A percentile compares a stretch with the other conserved stretches of the same genome.
Conservation (phyloP, 495 filamentous ascomycete species). For the Tuber brumale region DNA sequence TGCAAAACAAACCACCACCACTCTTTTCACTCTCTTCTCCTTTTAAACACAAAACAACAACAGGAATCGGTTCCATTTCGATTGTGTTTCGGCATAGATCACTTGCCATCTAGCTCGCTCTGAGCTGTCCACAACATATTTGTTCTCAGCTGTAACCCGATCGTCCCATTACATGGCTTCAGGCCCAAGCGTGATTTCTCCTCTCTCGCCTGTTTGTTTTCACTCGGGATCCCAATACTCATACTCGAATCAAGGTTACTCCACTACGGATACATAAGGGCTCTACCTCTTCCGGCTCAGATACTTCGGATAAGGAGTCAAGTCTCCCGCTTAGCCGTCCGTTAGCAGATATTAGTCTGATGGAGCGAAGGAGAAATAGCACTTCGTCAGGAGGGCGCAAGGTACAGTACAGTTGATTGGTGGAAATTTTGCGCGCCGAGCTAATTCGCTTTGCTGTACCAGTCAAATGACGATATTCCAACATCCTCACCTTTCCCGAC, state of each 20-base stretch:
- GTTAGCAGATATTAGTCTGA: conserved; percentile 54
- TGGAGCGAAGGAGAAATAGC: conserved; percentile 61
- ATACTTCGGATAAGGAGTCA: conserved; percentile 41
- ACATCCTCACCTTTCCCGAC: conserved; percentile 35
- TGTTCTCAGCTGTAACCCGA: conserved; percentile 5
- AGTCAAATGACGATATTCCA: conserved; percentile 37
- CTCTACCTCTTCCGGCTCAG: conserved; percentile 47
- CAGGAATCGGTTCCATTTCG: not conserved
- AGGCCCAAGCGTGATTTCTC: conserved; percentile 22
- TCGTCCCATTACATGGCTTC: conserved; percentile 27
- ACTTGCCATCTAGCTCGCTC: not conserved
- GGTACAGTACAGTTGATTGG: not conserved
- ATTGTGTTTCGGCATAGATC: not conserved
- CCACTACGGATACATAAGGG: conserved; percentile 57
- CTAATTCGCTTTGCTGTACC: conserved; percentile 1
- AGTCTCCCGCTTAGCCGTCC: conserved; percentile 49
- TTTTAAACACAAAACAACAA: conserved; percentile 1
- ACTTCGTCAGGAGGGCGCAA: conserved; percentile 52
- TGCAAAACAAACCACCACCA: not conserved
- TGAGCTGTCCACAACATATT: conserved; percentile 12
- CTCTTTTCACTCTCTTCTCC: not conserved
- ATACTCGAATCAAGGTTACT: conserved; percentile 46
- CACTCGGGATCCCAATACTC: conserved; percentile 17
- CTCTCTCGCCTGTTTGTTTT: conserved; percentile 14
- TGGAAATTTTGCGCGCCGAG: not conserved